Evolutionary conservation across 2,329 filamentous ascomycete species (phyloP), one percentile per base, ranked within the genome.

Genomic region (Trichoderma hamatum): DNA sequence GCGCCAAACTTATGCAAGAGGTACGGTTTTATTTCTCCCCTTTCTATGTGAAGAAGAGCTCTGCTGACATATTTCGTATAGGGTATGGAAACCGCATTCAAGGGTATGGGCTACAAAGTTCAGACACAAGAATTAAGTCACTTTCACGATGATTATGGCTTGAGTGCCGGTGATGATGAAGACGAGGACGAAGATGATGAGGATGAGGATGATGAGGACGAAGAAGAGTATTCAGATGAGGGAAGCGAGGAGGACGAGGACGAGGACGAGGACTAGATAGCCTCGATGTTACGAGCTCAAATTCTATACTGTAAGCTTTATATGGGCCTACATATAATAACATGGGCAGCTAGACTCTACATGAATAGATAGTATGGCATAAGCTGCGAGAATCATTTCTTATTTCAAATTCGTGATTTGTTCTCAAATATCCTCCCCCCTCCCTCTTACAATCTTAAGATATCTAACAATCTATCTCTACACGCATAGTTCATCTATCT

Each of bases 91-190:
- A 89, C 89, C 73, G 89, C 91, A 2, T 92, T 98, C 74, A 85
- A 88, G 73, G 83, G 82, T 1, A 89, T 89, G 68, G 94, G 94
- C 0, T 99, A 97, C 83, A 90, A 90, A 78, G 90, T 91, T 0
- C 86, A 92, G 76, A 85, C 92, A 49, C 90, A 90, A 76, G 84
- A 90, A 32, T 84, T 98, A 61, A 88, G 89, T 52, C 86, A 92
- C 74, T 98, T 97, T 79, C 89, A 96, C 78, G 93, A 97, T 72
- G 92, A 94, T 75, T 98, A 98, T 77, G 95, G 95, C 0, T 81
- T 97, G 58, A 86, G 91, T 77, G 85, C 84, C 2, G 89, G 89
- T 0, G 89, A 89, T 0, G 88, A 89, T 0, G 84, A 86, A 1
- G 84, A 83, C 0, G 83, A 84, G 0, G 82, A 82, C 0, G 84